Conservation (phyloP, 345 rosid species). For the Raphanus sativus region DNA sequence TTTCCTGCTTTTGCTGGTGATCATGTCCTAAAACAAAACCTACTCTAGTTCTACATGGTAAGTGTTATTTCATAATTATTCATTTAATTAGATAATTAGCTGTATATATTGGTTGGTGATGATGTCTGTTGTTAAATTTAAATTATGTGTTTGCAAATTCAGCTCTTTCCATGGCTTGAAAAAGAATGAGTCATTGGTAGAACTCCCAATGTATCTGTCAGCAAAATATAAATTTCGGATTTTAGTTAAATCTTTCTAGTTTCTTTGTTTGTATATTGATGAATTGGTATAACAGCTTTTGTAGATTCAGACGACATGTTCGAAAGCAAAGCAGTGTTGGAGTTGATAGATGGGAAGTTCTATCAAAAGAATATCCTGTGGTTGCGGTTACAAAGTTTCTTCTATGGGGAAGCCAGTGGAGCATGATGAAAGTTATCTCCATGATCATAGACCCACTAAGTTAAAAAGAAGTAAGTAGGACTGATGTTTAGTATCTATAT, state of each 20-base stretch:
- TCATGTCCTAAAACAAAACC: no score
- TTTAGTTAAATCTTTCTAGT: no score
- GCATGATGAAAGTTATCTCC: constrained; percentile 36
- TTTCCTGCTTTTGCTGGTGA: no score
- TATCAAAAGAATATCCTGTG: constrained; percentile 74
- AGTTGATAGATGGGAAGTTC: constrained; percentile 72
- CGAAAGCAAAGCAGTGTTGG: constrained; percentile 70
- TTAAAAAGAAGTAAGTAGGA: constrained; percentile 42
- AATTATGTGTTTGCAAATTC: constrained; percentile 2
- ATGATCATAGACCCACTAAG: constrained; percentile 25
- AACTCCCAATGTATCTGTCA: constrained; percentile 44
- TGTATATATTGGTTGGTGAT: background rate
- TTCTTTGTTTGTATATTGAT: background rate
- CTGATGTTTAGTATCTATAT: background rate
- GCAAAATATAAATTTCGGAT: constrained; percentile 43
- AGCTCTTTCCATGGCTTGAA: constrained; percentile 40
- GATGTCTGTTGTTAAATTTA: background rate
- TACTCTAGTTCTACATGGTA: no score
- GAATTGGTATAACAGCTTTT: constrained; percentile 54
- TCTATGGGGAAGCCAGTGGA: constrained; percentile 48
- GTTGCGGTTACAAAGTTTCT: constrained; percentile 56
- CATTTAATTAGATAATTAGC: background rate
- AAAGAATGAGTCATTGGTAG: constrained; percentile 62
- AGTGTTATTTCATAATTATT: no score
- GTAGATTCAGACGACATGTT: constrained; percentile 67